Evolutionary conservation across 2,329 filamentous ascomycete genomes (phyloP).

Genomic region (Westerdykella ornata): DNA sequence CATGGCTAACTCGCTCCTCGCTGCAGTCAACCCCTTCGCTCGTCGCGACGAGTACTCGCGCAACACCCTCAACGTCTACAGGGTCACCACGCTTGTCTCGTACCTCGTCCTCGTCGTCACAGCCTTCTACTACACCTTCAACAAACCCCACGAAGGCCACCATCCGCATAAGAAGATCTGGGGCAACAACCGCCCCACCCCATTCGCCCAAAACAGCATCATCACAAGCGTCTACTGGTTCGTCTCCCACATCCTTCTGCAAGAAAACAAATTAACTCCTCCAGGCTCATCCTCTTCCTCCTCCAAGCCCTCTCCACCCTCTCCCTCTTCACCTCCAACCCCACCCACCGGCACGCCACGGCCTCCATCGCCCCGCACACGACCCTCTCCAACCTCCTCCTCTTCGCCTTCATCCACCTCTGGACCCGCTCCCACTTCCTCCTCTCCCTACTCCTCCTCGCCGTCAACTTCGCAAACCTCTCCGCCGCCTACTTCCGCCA

Average conservation of each 20-base stretch:
- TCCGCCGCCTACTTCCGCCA: conserved; percentile 74
- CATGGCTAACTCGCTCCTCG: not conserved
- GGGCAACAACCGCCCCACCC: conserved; percentile 65
- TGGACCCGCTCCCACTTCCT: conserved; percentile 71
- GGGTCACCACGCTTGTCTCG: conserved; percentile 63
- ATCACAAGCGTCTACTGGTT: conserved; percentile 70
- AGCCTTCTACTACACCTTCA: conserved; percentile 66
- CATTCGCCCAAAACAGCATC: conserved; percentile 65
- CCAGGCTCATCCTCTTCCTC: conserved; percentile 65
- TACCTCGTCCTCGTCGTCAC: conserved; percentile 69
- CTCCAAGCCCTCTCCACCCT: conserved; percentile 69
- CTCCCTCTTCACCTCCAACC: conserved; percentile 65
- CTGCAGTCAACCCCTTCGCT: conserved; percentile 67
- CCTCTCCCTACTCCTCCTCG: conserved; percentile 67
- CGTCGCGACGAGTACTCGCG: conserved; percentile 60
- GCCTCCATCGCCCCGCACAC: conserved; percentile 77
- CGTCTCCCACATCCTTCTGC: conserved; percentile 9
- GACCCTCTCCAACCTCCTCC: conserved; percentile 75
- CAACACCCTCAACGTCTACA: conserved; percentile 62
- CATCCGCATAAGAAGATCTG: conserved; percentile 58
- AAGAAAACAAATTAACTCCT: not conserved
- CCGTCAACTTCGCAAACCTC: conserved; percentile 79
- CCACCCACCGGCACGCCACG: conserved; percentile 58
- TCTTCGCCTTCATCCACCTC: conserved; percentile 75
- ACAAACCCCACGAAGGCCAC: conserved; percentile 56